A percentile compares a stretch with the other conserved stretches of the same genome.
These are phyloP conservation scores for Verticillium tricorpus DNA, from an alignment of 2,329 filamentous ascomycete genomes.

Conservation along the genomic window DNA sequence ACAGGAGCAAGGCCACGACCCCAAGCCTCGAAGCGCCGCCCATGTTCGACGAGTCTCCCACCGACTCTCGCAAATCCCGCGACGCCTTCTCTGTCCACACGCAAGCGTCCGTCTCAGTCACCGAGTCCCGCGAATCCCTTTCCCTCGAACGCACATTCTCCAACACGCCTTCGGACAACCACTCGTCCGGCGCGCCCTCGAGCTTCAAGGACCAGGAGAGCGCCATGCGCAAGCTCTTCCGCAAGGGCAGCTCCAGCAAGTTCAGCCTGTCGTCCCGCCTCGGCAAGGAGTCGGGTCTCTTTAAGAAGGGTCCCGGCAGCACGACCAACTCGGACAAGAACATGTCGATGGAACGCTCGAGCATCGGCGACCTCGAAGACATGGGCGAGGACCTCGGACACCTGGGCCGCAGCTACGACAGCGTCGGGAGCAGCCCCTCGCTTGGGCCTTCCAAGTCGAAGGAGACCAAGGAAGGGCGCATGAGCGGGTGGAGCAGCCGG, in stretches of 20 bases:
- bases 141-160: constrained; percentile 51
- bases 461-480: constrained; percentile 43
- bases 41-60: constrained; percentile 43
- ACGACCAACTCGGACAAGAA: constrained; percentile 54
- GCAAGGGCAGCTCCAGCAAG: constrained; percentile 62
- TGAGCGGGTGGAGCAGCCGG: constrained; percentile 42
- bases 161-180: constrained; percentile 52
- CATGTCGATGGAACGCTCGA: constrained; percentile 48
- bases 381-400: constrained; percentile 38
- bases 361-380: constrained; percentile 53
- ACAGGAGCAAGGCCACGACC: constrained; percentile 30
- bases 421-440: constrained; percentile 50
- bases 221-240: constrained; percentile 56
- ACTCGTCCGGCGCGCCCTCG: constrained; percentile 27
- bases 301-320: constrained; percentile 57
- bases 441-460: constrained; percentile 46
- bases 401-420: constrained; percentile 51
- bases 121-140: constrained; percentile 57
- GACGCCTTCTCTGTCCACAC: constrained; percentile 55
- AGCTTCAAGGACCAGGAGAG: constrained; percentile 49
- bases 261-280: constrained; percentile 56
- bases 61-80: constrained; percentile 49
- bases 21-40: constrained; percentile 32
- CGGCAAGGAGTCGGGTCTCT: constrained; percentile 49
- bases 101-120: constrained; percentile 45